Conservation (phyloP, 352 stramenopile species). For the Globisporangium polare region DNA sequence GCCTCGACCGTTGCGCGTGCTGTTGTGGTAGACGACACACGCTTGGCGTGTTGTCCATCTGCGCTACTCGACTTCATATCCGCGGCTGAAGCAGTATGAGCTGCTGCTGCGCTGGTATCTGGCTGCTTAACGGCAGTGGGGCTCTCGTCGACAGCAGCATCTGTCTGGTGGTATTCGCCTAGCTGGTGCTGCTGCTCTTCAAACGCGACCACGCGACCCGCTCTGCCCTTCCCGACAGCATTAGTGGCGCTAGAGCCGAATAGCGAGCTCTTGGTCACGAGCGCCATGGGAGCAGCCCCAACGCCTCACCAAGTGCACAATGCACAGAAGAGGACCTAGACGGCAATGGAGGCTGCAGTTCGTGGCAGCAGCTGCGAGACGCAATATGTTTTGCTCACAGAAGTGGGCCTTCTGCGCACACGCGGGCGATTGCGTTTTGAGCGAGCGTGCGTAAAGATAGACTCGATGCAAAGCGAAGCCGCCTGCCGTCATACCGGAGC, state of each 20-base stretch:
- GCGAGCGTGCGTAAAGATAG: too few species aligned
- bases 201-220: background rate
- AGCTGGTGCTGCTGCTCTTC: background rate
- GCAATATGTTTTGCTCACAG: too few species aligned
- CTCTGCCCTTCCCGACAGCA: background rate
- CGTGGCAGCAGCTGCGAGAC: background rate
- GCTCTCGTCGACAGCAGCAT: background rate
- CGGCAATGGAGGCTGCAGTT: background rate
- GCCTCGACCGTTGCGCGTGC: constrained; percentile 1
- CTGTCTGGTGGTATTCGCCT: background rate
- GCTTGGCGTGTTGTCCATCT: background rate
- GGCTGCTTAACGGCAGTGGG: background rate
- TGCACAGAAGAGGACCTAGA: background rate
- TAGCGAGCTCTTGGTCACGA: background rate
- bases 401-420: too few species aligned
- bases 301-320: too few species aligned
- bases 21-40: background rate
- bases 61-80: background rate
- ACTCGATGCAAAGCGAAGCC: too few species aligned
- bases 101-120: background rate
- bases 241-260: background rate
- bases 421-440: too few species aligned
- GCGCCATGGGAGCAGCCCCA: background rate
- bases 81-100: background rate
- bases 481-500: too few species aligned